Percentiles rank a stretch among this genome's conserved stretches.
These are phyloP conservation scores for Pichia membranifaciens DNA, from an alignment of 805 yeast genomes.

Conservation along the genomic window DNA sequence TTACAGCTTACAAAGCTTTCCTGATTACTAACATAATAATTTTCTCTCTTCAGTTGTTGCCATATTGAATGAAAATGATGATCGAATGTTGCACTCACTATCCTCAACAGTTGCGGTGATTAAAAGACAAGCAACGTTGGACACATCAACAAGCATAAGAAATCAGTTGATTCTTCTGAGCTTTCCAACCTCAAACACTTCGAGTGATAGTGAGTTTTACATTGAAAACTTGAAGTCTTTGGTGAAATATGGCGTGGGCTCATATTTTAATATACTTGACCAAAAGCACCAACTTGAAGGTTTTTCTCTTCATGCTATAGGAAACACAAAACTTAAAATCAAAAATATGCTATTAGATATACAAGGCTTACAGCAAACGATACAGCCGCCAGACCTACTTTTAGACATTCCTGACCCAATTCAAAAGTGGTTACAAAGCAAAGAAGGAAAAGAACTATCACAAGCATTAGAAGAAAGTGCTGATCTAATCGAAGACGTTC, in stretches of 20 bases:
- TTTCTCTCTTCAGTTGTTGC: neutral
- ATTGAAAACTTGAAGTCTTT: conserved; percentile 53
- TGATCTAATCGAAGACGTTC: conserved; percentile 41
- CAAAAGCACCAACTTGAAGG: conserved; percentile 9
- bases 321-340: conserved; percentile 53
- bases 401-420: conserved; percentile 48
- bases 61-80: conserved; percentile 1
- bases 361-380: conserved; percentile 59
- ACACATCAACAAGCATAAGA: neutral
- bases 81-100: neutral
- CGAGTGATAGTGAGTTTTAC: neutral
- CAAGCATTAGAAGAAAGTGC: conserved; percentile 17
- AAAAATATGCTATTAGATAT: conserved; percentile 63
- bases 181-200: neutral
- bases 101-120: conserved; percentile 1
- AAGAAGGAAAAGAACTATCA: conserved; percentile 11
- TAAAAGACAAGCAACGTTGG: neutral
- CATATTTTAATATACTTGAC: conserved; percentile 56
- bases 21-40: neutral
- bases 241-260: conserved; percentile 57
- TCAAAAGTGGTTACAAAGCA: conserved; percentile 30
- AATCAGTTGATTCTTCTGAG: neutral
- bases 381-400: conserved; percentile 61
- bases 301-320: conserved; percentile 31
- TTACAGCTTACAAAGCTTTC: too few relatives aligned